Evolutionary conservation across 305 asterid genomes (phyloP), one percentile per base, ranked within the genome.

Genomic region (Ajuga reptans): DNA sequence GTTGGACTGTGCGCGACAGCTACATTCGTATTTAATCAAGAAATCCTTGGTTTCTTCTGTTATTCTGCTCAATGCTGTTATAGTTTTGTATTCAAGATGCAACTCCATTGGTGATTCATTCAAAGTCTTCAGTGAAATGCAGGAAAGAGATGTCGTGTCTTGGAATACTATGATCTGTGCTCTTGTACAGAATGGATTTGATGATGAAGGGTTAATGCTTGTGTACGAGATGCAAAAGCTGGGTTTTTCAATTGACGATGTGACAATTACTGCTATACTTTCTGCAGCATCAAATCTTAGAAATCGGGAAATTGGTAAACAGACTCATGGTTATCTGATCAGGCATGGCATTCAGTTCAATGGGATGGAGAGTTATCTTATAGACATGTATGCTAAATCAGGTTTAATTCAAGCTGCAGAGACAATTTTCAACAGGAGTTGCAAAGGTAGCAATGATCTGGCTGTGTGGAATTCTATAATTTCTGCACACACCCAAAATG

Each of bases 121-220:
- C 72, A 79, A 78, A 68, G 84, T 84, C 73, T 92, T 92, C 73
- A 73, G 68, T 66, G 78, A 50, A 71, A 88, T 92, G 95, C 75
- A 65, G 65, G 86, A 84, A 80, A 84, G 91, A 78, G 98, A 92
- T 75, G 81, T 79, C n/a, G 95, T 92, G 42, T 89, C 98, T 29
- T 92, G 96, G 98, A 92, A 92, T 75, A 83, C 96, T 66, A 86
- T 92, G 80, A 79, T 89, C n/a, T 84, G 89, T 73, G 85, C 91
- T 75, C 82, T 92, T 8, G 81, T 92, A 58, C 97, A 92, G 75
- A 86, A 89, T 54, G 87, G 80, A 15, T 76, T 83, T 78, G 82
- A 86, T 61, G 80, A 82, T 60, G 95, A 92, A 80, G 96, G 91
- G 27, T 71, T 92, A 77, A 85, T 87, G 96, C 90, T 92, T 52